phyloP scores from a whole-genome alignment of 2,329 filamentous ascomycete species.

The Diaporthe nobilis region DNA sequence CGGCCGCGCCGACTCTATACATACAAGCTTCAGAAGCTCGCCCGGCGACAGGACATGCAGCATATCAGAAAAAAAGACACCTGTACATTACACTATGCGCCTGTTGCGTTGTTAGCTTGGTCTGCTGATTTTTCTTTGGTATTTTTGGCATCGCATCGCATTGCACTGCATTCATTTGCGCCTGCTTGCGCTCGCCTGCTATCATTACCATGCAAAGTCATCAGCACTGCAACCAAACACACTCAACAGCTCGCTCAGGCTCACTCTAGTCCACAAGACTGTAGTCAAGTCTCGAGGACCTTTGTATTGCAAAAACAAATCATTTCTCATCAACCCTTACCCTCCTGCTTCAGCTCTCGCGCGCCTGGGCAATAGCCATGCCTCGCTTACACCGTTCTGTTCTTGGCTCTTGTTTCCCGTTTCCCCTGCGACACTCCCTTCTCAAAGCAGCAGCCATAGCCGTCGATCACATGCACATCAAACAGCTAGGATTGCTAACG shows the following conservation, averaged over 20 bases:
- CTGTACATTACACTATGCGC: conserved; percentile 70
- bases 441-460: conserved; percentile 41
- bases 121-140: conserved; percentile 62
- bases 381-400: conserved; percentile 42
- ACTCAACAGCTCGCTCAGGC: conserved; percentile 36
- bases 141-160: conserved; percentile 55
- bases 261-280: conserved; percentile 35
- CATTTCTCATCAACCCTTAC: conserved; percentile 41
- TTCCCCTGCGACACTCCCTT: conserved; percentile 40
- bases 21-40: conserved; percentile 48
- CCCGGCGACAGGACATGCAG: conserved; percentile 56
- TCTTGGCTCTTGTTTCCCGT: conserved; percentile 53
- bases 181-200: conserved; percentile 42
- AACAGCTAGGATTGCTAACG: conserved; percentile 44
- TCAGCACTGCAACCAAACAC: conserved; percentile 45
- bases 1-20: conserved; percentile 43
- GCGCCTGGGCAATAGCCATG: conserved; percentile 43
- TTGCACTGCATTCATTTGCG: conserved; percentile 50
- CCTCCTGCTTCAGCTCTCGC: conserved; percentile 41
- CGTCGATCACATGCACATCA: conserved; percentile 42
- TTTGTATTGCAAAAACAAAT: conserved; percentile 50
- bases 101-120: conserved; percentile 53
- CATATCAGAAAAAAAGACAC: conserved; percentile 53
- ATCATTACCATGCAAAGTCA: conserved; percentile 35
- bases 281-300: conserved; percentile 46